These are phyloP conservation scores for Coelastrella sp. DNA, from an alignment of 139 green algal species.

Conservation along the genomic window DNA sequence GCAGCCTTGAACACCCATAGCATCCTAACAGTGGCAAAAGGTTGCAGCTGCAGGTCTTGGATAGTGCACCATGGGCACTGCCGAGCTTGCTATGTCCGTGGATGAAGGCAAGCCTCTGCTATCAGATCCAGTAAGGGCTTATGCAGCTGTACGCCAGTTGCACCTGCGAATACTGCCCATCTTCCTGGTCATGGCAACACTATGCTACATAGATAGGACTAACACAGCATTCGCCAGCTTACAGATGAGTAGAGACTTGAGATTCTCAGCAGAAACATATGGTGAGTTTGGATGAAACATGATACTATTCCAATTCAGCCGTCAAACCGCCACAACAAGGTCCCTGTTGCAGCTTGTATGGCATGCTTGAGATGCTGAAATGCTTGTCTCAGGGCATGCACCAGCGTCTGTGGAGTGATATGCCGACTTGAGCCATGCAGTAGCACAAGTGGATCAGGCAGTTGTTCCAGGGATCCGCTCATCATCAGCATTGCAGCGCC, in stretches of 20 bases:
- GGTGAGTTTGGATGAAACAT: no score
- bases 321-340: no score
- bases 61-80: constrained; percentile 27
- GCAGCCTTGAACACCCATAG: no score
- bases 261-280: constrained; percentile 50
- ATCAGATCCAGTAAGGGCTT: not conserved
- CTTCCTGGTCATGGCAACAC: constrained; percentile 36
- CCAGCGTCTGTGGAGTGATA: no score
- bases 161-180: constrained; percentile 30
- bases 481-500: no score
- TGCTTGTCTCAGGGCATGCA: no score
- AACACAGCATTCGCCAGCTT: constrained; percentile 84
- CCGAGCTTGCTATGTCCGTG: not conserved
- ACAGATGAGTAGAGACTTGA: constrained; percentile 70
- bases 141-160: constrained; percentile 1
- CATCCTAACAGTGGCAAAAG: not conserved
- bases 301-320: no score
- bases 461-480: no score
- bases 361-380: no score
- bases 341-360: no score
- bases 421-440: no score
- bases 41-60: constrained; percentile 9
- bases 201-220: constrained; percentile 70
- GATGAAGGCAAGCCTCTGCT: constrained; percentile 26
- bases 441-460: no score